phyloP scores from a whole-genome alignment of 1,284 basidiomycete genomes.

The Polyporus tsugae region DNA sequence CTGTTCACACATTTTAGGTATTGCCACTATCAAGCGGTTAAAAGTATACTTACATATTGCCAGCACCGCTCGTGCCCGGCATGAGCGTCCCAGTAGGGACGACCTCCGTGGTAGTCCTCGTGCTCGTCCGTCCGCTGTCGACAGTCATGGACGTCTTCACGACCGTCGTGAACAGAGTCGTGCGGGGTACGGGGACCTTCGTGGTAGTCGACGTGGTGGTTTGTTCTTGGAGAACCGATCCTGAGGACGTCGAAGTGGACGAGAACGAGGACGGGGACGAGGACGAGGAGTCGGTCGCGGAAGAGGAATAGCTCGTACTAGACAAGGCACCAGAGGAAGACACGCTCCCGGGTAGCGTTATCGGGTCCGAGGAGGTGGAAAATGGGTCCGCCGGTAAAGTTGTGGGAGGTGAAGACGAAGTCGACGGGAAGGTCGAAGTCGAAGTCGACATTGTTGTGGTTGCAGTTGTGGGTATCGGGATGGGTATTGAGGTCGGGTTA shows the following conservation, averaged over 20 bases:
- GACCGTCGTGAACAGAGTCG: conserved; percentile 33
- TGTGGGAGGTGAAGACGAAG: neutral
- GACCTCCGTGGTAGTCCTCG: conserved; percentile 31
- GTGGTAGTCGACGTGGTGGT: conserved; percentile 27
- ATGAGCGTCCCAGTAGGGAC: conserved; percentile 38
- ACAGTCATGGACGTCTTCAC: conserved; percentile 33
- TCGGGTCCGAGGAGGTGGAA: neutral
- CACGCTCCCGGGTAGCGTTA: neutral
- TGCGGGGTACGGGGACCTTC: conserved; percentile 2
- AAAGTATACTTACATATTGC: conserved; percentile 28
- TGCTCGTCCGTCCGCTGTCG: conserved; percentile 21
- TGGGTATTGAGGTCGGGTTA: neutral
- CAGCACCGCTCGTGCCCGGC: conserved; percentile 24
- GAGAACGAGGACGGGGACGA: conserved; percentile 8
- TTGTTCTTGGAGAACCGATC: conserved; percentile 14
- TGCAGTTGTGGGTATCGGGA: neutral
- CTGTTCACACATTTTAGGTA: conserved; percentile 18
- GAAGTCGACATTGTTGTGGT: neutral
- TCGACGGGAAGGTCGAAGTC: neutral
- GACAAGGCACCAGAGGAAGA: neutral
- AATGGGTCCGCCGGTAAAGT: neutral
- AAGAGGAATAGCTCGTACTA: neutral
- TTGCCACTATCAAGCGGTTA: too few species aligned
- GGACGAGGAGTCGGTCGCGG: neutral
- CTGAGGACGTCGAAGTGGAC: conserved; percentile 9